Evolutionary conservation across 306 rosid genomes (phyloP).

Genomic region (Delonix regia): DNA sequence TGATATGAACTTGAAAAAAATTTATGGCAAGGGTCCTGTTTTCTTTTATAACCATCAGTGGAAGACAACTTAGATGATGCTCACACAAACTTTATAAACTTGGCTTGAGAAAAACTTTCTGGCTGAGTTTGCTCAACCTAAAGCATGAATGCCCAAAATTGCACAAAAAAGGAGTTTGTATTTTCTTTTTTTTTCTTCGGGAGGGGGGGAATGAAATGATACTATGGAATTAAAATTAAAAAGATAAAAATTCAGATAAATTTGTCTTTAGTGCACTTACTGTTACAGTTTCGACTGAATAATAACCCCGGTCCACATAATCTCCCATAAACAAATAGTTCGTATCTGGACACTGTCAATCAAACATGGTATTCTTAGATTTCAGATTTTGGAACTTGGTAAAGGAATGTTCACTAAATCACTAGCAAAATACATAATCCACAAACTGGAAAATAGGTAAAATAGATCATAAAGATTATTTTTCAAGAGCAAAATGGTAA

Average conservation of each 20-base stretch:
- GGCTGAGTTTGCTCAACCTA: conserved; percentile 10
- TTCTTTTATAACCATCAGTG: conserved; percentile 10
- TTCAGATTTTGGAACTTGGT: neutral
- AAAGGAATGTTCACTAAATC: neutral
- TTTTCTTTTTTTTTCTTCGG: no score
- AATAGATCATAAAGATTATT: conserved; percentile 16
- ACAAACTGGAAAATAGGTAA: conserved; percentile 16
- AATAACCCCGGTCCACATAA: conserved; percentile 99
- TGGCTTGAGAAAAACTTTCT: neutral
- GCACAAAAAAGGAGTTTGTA: conserved; percentile 12
- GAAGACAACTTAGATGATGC: conserved; percentile 9
- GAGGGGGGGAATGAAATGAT: neutral
- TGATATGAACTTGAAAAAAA: neutral
- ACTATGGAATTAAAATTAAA: conserved; percentile 4
- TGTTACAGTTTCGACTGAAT: conserved; percentile 98
- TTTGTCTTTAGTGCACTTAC: conserved; percentile 52
- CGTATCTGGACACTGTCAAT: conserved; percentile 94
- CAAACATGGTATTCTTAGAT: conserved; percentile 25
- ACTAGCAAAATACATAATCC: conserved; percentile 18
- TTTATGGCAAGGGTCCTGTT: neutral
- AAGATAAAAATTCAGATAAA: conserved; percentile 14
- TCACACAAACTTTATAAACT: conserved; percentile 26
- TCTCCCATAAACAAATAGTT: conserved; percentile 99
- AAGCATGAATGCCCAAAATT: conserved; percentile 22
- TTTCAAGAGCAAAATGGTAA: conserved; percentile 20